Base-by-base conservation (phyloP, 2,329 filamentous ascomycete genomes). In the Coniosporium tulheliwenetii region DNA sequence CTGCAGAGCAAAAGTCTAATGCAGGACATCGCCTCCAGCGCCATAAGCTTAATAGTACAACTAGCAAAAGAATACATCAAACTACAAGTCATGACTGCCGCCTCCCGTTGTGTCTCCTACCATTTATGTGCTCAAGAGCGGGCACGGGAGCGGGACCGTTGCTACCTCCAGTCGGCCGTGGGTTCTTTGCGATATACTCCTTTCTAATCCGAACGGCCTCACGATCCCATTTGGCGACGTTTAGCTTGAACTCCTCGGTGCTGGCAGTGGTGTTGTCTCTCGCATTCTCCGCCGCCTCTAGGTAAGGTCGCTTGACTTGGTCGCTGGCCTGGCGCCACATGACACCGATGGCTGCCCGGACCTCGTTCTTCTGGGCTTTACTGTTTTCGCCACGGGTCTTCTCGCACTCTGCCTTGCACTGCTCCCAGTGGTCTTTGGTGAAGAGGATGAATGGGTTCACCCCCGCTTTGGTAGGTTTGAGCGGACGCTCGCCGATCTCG, bases 381-480 rank as follows among this genome's bases (percentile, higher is more conserved):
- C 80, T 77, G 36, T 74, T 69, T 1, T 77, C 65, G 48, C 80
- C 79, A 26, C 79, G 74, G n/a, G 72, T 74, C 40, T 79, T 74
- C 45, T 81, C 76, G 52, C 80, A 82, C 51, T 81, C 71, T 3
- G 71, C 61, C 53, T 77, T 78, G 48, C 71, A 73, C 33, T 65
- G 64, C 36, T 69, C 64, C 76, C 76, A 81, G 47, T 73, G 69
- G 51, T 77, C 79, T 49, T 86, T 93, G 56, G 86, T 89, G 61
- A 83, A 98, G 39, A 95, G 71, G 26, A 93, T 71, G 59, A 94
- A 96, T 0, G 89, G 82, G 53, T 93, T 96, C 3, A 81, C 77
- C 0, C 80, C 77, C 1, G 79, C 71, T 47, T 89, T 84, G 39
- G 69, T 64, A 4, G 89, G 87, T 39, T 76, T 79, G 42, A 71